Evolutionary conservation across 2,329 filamentous ascomycete species (phyloP), one percentile per base, ranked within the genome.

Genomic region (Didymella exigua): DNA sequence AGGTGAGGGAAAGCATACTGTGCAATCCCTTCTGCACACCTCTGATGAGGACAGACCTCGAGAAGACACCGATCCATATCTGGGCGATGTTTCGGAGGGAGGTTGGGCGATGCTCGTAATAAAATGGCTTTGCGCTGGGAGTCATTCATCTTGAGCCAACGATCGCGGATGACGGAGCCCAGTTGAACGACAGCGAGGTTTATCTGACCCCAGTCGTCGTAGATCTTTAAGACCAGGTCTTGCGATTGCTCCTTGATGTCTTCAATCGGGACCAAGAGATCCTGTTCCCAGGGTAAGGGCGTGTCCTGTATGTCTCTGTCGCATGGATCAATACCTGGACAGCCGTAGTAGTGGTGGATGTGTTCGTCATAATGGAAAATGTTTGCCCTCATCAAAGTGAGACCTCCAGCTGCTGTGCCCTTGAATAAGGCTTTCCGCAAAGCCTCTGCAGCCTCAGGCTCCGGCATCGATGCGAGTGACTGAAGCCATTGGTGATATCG

Each of bases 1-100:
- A 87, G 79, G 40, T 81, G 75, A 0, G 84, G 84, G 76, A 36
- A 83, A 66, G 55, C 72, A 84, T 8, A 70, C 8, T 24, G 34
- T n/a, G n/a, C n/a, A 13, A 66, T 9, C 51, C 53, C 27, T 75
- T 67, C 21, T 63, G 67, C 14, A 7, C 16, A n/a, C 16, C 46
- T 40, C n/a, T 46, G 41, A 23, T 56, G 43, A 8, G 53, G 30
- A 18, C 37, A 56, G 3, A 14, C 9, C 23, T 47, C 23, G 9
- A 51, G 30, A 37, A 56, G 4, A 18, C 27, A 29, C 7, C 16
- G 14, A 6, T 68, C 64, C 31, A 84, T 81, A 53, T 86, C 84
- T 0, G 84, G 82, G 0, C 81, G 80, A 64, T 86, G 83, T 0
- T 47, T 60, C 0, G 59, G 40, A 0, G 82, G 62, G 26, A 60